Evolutionary conservation across 805 yeast species (phyloP), one percentile per base, ranked within the genome.

Genomic region (Candida chauliodis): DNA sequence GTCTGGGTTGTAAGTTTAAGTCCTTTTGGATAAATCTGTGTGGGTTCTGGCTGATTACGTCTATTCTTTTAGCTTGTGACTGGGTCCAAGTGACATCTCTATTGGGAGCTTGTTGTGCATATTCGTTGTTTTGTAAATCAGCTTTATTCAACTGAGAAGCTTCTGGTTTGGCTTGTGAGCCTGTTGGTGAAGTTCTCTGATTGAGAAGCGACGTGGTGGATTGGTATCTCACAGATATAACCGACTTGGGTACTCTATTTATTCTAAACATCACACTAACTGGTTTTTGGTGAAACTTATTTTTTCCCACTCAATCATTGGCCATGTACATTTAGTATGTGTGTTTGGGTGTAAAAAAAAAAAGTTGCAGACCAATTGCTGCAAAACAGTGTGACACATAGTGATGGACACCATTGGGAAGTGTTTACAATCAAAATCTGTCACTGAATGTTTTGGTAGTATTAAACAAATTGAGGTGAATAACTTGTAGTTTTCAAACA

Each of bases 101-200:
- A 62, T 87, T 87, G 33, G 95, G 95, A 1, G 95, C 86, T 64
- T 84, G 95, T 48, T 71, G 56, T 34, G 65, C 66, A 22, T 52
- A 44, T 16, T 50, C 48, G 21, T 57, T 55, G 3, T 37, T 17
- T 37, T 46, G 28, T 37, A 58, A 51, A 38, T 56, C 58, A 26
- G 43, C 37, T 36, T 51, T 53, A 27, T 54, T 51, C 27, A 58
- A 53, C 6, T 59, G 58, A 11, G 61, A 52, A 10, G 44, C 45
- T 8, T 17, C 30, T 32, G 46, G 46, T 29, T 27, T 32, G 8
- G 41, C 21, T n/a, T 42, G 27, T 5, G 40, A 10, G 4, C 35
- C 35, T 10, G 18, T 11, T 8, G 35, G 27, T 22, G 18, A 22
- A 5, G 35, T 31, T 31, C 11, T 31, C 14, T 31, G 35, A 15